Evolutionary conservation across 331 rosid species (phyloP).

Genomic region (Acacia pycnantha): DNA sequence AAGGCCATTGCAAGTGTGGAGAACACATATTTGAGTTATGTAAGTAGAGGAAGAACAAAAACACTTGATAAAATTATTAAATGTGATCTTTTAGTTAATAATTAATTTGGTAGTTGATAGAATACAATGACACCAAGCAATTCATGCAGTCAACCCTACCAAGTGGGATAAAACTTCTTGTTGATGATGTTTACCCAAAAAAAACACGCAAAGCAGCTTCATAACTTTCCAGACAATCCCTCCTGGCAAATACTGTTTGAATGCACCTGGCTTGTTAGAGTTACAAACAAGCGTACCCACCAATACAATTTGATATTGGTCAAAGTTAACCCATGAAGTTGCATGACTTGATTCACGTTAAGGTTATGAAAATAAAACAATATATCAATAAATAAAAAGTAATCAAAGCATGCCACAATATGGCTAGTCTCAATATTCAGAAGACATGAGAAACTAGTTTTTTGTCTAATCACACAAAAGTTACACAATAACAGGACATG

Average conservation of each 20-base stretch:
- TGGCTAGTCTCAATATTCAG: not conserved
- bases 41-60: too few species aligned
- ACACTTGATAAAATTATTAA: too few species aligned
- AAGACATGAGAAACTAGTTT: slow-evolving; percentile 14
- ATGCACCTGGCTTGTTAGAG: not conserved
- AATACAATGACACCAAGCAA: too few species aligned
- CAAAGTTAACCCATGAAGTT: not conserved
- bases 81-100: too few species aligned
- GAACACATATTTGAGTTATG: too few species aligned
- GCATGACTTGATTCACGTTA: not conserved
- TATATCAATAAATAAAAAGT: not conserved
- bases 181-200: not conserved
- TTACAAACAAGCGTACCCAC: not conserved
- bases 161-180: too few species aligned
- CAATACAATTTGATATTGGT: not conserved
- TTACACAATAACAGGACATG: slow-evolving; percentile 30
- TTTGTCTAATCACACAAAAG: slow-evolving; percentile 25
- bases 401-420: slow-evolving; percentile 12
- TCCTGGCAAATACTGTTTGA: too few species aligned
- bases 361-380: not conserved
- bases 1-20: too few species aligned
- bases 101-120: too few species aligned
- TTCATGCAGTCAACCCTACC: too few species aligned
- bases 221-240: not conserved
- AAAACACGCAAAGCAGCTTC: not conserved